Percentiles rank a stretch among this genome's conserved stretches.
Conservation (phyloP, 352 stramenopile genomes). For the Globisporangium spinosum region DNA sequence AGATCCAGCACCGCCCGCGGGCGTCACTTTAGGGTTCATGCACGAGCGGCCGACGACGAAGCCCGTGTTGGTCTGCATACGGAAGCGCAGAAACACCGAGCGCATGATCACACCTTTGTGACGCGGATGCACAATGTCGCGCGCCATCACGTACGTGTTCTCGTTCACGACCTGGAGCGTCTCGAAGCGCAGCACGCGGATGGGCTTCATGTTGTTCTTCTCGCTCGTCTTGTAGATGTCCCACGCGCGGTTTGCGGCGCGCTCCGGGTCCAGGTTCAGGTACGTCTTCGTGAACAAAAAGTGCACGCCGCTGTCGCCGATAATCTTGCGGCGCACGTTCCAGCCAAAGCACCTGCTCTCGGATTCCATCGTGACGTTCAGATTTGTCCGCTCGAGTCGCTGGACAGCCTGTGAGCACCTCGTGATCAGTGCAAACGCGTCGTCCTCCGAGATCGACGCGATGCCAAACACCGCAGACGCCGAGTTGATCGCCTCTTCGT, state of each 20-base stretch:
- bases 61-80: slow-evolving; percentile 29
- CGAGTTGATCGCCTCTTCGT: neutral
- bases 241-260: slow-evolving; percentile 28
- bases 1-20: neutral
- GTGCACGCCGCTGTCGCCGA: slow-evolving; percentile 26
- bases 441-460: slow-evolving; percentile 25
- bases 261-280: slow-evolving; percentile 24
- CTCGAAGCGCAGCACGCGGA: slow-evolving; percentile 38
- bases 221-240: slow-evolving; percentile 28
- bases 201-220: slow-evolving; percentile 30
- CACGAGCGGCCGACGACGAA: slow-evolving; percentile 34
- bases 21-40: slow-evolving; percentile 26
- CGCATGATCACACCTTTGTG: slow-evolving; percentile 35
- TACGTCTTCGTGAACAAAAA: slow-evolving; percentile 38
- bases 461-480: slow-evolving; percentile 6
- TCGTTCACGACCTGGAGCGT: slow-evolving; percentile 40
- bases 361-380: slow-evolving; percentile 10
- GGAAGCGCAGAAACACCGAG: slow-evolving; percentile 39
- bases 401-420: slow-evolving; percentile 27
- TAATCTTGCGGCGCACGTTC: slow-evolving; percentile 31
- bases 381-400: slow-evolving; percentile 19
- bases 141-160: slow-evolving; percentile 32
- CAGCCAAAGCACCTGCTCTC: slow-evolving; percentile 33
- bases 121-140: slow-evolving; percentile 38
- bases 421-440: slow-evolving; percentile 30